phyloP scores from a whole-genome alignment of 2,329 filamentous ascomycete species.

The Cercospora citrullina region DNA sequence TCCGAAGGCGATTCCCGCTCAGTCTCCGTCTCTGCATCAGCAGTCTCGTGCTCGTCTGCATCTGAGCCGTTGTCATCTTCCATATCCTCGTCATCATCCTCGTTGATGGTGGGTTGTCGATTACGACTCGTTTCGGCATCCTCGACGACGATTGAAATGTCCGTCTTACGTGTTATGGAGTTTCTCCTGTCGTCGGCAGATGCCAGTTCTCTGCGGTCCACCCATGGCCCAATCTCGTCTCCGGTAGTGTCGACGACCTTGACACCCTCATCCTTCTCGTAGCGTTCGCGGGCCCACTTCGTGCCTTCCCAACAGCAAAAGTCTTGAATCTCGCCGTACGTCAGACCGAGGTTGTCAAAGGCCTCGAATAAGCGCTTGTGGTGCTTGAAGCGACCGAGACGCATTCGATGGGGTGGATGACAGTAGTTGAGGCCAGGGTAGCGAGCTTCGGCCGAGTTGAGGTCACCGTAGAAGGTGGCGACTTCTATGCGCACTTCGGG shows the following conservation, averaged over 20 bases:
- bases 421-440: slow-evolving; percentile 81
- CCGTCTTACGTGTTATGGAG: slow-evolving; percentile 38
- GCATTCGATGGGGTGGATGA: slow-evolving; percentile 69
- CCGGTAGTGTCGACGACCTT: slow-evolving; percentile 69
- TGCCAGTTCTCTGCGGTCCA: slow-evolving; percentile 40
- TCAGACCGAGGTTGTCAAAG: slow-evolving; percentile 69
- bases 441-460: slow-evolving; percentile 76
- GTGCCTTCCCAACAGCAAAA: slow-evolving; percentile 83
- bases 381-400: slow-evolving; percentile 75
- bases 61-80: slow-evolving; percentile 28
- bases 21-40: slow-evolving; percentile 20
- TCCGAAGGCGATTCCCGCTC: slow-evolving; percentile 27
- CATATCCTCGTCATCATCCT: slow-evolving; percentile 32
- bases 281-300: slow-evolving; percentile 78
- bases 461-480: slow-evolving; percentile 73
- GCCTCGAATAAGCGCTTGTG: slow-evolving; percentile 74
- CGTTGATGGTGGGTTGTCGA: slow-evolving; percentile 27
- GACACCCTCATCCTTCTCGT: slow-evolving; percentile 72
- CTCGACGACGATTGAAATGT: slow-evolving; percentile 38
- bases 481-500: slow-evolving; percentile 78
- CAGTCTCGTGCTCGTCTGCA: slow-evolving; percentile 23
- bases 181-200: slow-evolving; percentile 27
- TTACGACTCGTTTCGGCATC: slow-evolving; percentile 25
- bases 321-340: slow-evolving; percentile 66
- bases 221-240: slow-evolving; percentile 66